Evolutionary conservation across 2,329 filamentous ascomycete species (phyloP), one percentile per base, ranked within the genome.

Genomic region (Aspergillus quadricinctus): DNA sequence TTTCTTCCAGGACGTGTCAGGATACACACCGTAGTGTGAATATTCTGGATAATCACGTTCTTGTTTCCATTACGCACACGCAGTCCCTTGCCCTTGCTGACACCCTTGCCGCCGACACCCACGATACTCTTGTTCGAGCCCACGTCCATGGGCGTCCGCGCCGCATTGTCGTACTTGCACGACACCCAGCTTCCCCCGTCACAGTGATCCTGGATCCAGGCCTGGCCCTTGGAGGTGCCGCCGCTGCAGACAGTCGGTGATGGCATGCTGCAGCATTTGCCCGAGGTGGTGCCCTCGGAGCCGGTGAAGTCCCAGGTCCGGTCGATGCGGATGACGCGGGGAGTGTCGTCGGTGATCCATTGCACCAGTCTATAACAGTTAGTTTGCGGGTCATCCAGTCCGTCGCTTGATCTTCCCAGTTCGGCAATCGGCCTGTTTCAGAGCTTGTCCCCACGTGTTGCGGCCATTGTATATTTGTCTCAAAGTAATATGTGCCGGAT

Each of bases 21-120:
- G 29, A 10, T 7, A 37, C 50, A 5, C 27, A 55, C 37, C 3
- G 23, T 51, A n/a, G 50, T 48, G 14, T 29, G 35, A 11, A 57
- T 46, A 4, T 57, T 63, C 62, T 83, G 84, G 66, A 86, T 81
- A 66, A 86, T 86, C 65, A 87, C 72, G 70, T 86, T 84, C 65
- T 69, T 77, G 25, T 75, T 75, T 54, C 73, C 74, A 61, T 66
- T 71, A 52, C 75, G 71, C 19, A 82, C 75, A 31, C 80, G 78
- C n/a, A 84, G 69, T 57, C 82, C 82, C 75, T 83, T 84, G 64
- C 82, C 82, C 66, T 78, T 79, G 65, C 85, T 83, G 21, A 83
- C 67, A 67, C 81, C 83, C 59, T 75, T 73, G 64, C 65, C 70
- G 55, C 82, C 83, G 57, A 77, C 70, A 19, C 83, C 83, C 49